Conservation (phyloP, 2,329 filamentous ascomycete species). For the Anisogramma anomala region DNA sequence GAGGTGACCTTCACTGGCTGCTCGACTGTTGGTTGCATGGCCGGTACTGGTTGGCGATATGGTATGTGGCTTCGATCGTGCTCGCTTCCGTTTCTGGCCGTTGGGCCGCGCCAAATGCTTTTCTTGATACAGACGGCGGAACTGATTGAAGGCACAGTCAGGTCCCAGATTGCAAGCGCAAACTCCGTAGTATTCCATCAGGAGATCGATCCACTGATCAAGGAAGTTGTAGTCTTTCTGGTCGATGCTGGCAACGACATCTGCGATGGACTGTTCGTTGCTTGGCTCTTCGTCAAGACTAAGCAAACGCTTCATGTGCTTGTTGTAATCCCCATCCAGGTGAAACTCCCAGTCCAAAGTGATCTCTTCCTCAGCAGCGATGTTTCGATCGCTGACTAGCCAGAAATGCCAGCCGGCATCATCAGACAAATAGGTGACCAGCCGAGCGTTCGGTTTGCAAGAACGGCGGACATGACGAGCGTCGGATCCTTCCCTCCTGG, state of each 20-base stretch:
- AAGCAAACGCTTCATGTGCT: constrained; percentile 46
- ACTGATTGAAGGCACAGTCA: constrained; percentile 53
- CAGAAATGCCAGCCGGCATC: constrained; percentile 81
- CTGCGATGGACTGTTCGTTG: constrained; percentile 36
- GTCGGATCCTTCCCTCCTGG: constrained; percentile 71
- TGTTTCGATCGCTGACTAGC: constrained; percentile 71
- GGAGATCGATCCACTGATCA: constrained; percentile 53
- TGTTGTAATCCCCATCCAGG: constrained; percentile 42
- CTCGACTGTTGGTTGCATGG: constrained; percentile 51
- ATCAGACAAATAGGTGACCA: constrained; percentile 76
- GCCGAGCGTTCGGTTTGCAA: constrained; percentile 76
- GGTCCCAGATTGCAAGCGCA: constrained; percentile 60
- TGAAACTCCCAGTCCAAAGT: constrained; percentile 59
- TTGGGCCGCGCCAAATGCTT: constrained; percentile 31
- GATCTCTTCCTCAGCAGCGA: constrained; percentile 52
- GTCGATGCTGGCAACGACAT: constrained; percentile 45
- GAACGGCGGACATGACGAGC: constrained; percentile 87
- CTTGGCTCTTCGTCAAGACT: constrained; percentile 51
- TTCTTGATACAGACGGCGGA: constrained; percentile 45
- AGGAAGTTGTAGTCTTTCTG: constrained; percentile 50
- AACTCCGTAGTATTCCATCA: constrained; percentile 67
- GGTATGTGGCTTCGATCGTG: constrained; percentile 43
- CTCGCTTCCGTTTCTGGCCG: constrained; percentile 36
- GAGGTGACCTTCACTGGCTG: constrained; percentile 48
- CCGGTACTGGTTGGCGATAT: constrained; percentile 52